Evolutionary conservation across 2,329 filamentous ascomycete species (phyloP).

Genomic region (Clathrospora elynae): DNA sequence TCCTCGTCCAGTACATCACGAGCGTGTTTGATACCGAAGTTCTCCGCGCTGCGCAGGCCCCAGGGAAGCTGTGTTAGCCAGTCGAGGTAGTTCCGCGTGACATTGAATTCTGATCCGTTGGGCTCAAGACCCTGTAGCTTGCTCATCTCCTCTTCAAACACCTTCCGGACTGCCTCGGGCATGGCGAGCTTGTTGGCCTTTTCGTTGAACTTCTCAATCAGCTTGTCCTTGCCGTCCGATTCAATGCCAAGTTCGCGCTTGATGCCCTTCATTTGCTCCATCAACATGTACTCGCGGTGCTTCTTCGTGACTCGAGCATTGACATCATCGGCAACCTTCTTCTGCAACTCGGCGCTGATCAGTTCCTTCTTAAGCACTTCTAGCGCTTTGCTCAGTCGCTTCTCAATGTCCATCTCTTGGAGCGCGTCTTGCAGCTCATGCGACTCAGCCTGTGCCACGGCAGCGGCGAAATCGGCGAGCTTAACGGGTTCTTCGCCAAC

Average conservation of each 20-base stretch:
- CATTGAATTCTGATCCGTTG: slow-evolving; percentile 96
- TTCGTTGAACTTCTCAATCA: slow-evolving; percentile 96
- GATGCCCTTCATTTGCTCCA: slow-evolving; percentile 99
- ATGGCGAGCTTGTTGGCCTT: slow-evolving; percentile 93
- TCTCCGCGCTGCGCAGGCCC: slow-evolving; percentile 93
- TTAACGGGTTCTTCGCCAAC: slow-evolving; percentile 94
- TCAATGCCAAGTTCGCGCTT: slow-evolving; percentile 93
- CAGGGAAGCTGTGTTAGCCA: slow-evolving; percentile 99
- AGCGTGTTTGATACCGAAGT: slow-evolving; percentile 92
- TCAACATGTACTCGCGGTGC: slow-evolving; percentile 96
- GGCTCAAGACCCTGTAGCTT: slow-evolving; percentile 95
- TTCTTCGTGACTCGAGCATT: slow-evolving; percentile 97
- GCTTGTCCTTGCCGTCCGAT: slow-evolving; percentile 96
- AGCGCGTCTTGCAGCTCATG: slow-evolving; percentile 91
- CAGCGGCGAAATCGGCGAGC: slow-evolving; percentile 94
- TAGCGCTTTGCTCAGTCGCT: slow-evolving; percentile 87
- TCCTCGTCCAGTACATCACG: slow-evolving; percentile 92
- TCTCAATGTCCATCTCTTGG: slow-evolving; percentile 86
- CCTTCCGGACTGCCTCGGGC: slow-evolving; percentile 95
- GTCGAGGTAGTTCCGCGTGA: slow-evolving; percentile 96
- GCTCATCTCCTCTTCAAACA: slow-evolving; percentile 97
- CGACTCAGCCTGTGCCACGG: slow-evolving; percentile 84
- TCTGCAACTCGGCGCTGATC: slow-evolving; percentile 96
- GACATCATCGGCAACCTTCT: slow-evolving; percentile 97
- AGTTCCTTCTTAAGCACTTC: slow-evolving; percentile 96